Evolutionary conservation across 257 asterid species (phyloP).

Genomic region (Solanum chilense): DNA sequence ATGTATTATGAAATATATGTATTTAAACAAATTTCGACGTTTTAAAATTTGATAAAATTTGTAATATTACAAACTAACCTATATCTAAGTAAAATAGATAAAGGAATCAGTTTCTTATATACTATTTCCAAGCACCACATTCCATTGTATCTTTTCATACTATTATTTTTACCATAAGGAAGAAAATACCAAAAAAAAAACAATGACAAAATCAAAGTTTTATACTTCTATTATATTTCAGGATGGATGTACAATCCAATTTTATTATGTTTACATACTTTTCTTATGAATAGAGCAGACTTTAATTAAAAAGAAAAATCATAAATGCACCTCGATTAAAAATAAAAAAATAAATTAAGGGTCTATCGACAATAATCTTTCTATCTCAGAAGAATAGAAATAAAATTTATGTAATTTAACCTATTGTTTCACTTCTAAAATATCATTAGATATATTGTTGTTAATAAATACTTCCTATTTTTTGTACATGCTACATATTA

Average conservation of each 20-base stretch:
- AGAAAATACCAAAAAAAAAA: not conserved
- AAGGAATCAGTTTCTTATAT: not conserved
- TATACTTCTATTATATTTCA: not conserved
- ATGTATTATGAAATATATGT: no score
- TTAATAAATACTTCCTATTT: not conserved
- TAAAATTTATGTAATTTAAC: not conserved
- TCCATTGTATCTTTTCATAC: not conserved
- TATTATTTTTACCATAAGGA: not conserved
- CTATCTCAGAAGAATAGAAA: fast-evolving
- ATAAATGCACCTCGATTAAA: not conserved
- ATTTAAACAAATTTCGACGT: fast-evolving
- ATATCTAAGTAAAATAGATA: not conserved
- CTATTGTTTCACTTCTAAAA: not conserved
- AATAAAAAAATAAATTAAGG: not conserved
- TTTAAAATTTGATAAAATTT: no score
- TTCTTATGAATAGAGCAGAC: not conserved
- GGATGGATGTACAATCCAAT: not conserved
- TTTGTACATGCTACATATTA: not conserved
- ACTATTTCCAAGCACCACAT: not conserved
- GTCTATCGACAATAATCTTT: fast-evolving
- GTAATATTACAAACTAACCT: no score
- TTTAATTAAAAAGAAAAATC: not conserved
- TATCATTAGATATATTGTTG: not conserved
- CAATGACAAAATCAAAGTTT: not conserved
- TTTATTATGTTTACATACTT: not conserved